Percentiles rank a stretch among this genome's conserved stretches.
These are phyloP conservation scores for Coemansia sp. DNA, from an alignment of 192 early-diverging fungal genomes.

Conservation along the genomic window DNA sequence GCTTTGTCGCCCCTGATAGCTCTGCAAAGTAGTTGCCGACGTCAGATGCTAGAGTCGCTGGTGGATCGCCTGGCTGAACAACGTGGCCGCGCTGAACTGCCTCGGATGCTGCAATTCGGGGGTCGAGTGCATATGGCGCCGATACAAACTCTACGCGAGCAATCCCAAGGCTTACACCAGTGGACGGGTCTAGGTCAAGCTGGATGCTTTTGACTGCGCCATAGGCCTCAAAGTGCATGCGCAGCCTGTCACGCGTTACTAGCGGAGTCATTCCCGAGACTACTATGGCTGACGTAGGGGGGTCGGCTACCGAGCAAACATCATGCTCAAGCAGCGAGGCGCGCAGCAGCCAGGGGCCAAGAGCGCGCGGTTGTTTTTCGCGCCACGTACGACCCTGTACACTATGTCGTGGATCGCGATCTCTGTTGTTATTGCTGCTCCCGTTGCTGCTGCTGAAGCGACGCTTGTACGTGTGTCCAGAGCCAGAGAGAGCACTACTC, in stretches of 20 bases:
- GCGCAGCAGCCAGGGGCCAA: conserved; percentile 26
- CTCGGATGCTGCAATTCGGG: conserved; percentile 41
- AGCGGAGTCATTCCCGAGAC: conserved; percentile 49
- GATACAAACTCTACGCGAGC: conserved; percentile 44
- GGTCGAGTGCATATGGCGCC: conserved; percentile 30
- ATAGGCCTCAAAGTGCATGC: conserved; percentile 40
- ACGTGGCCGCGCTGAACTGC: conserved; percentile 26
- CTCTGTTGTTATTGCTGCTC: background rate
- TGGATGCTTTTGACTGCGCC: conserved; percentile 43
- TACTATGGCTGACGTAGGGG: conserved; percentile 24
- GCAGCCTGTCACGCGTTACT: conserved; percentile 44
- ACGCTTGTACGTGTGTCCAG: background rate
- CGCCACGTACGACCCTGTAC: conserved; percentile 33
- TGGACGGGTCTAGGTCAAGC: conserved; percentile 47
- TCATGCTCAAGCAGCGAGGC: conserved; percentile 44
- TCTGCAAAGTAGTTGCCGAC: conserved; percentile 31
- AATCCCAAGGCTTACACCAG: conserved; percentile 54
- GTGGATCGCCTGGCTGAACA: conserved; percentile 32
- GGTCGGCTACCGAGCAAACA: conserved; percentile 22
- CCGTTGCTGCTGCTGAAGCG: background rate
- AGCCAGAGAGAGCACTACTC: background rate
- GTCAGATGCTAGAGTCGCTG: conserved; percentile 29
- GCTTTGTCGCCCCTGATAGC: conserved; percentile 7
- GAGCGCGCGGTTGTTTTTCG: conserved; percentile 7
- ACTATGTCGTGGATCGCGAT: conserved; percentile 31